Evolutionary conservation across 441 rosid genomes (phyloP).

Genomic region (Arabidopsis lyrata): DNA sequence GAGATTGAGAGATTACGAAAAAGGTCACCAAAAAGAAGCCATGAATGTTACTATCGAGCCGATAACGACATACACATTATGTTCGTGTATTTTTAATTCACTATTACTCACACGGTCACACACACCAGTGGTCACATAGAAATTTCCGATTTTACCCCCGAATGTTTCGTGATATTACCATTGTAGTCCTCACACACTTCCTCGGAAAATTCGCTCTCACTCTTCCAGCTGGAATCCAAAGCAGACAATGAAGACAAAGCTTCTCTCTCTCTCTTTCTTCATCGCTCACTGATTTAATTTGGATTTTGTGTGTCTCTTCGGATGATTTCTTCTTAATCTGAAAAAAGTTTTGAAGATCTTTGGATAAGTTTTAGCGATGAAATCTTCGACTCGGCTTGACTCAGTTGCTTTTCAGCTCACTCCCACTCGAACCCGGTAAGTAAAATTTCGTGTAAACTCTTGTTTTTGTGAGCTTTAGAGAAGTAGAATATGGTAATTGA

Average conservation of each 20-base stretch:
- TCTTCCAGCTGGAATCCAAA: slow-evolving; percentile 56
- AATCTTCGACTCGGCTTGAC: slow-evolving; percentile 82
- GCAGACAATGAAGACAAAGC: slow-evolving; percentile 44
- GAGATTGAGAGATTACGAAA: neutral
- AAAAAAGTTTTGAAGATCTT: slow-evolving; percentile 19
- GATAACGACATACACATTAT: neutral
- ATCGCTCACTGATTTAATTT: slow-evolving; percentile 32
- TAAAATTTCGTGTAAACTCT: neutral
- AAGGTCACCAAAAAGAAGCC: neutral
- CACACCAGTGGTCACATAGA: neutral
- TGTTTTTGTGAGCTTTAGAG: neutral
- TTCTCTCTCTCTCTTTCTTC: slow-evolving; percentile 5
- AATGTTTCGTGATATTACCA: neutral
- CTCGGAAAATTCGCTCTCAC: slow-evolving; percentile 36
- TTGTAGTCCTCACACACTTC: slow-evolving; percentile 23
- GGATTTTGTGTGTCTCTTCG: slow-evolving; percentile 39
- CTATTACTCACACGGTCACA: neutral
- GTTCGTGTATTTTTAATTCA: too few species aligned
- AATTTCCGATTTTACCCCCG: slow-evolving; percentile 45
- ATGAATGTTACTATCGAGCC: neutral
- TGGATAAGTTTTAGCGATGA: slow-evolving; percentile 53
- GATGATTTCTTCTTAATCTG: slow-evolving; percentile 44
- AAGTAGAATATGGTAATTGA: neutral
- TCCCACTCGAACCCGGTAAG: slow-evolving; percentile 96
- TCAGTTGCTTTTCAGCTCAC: slow-evolving; percentile 96